Percentiles rank a stretch among this genome's conserved stretches.
Evolutionary conservation across 345 rosid genomes (phyloP).

Genomic region (Eucalyptus regnans): DNA sequence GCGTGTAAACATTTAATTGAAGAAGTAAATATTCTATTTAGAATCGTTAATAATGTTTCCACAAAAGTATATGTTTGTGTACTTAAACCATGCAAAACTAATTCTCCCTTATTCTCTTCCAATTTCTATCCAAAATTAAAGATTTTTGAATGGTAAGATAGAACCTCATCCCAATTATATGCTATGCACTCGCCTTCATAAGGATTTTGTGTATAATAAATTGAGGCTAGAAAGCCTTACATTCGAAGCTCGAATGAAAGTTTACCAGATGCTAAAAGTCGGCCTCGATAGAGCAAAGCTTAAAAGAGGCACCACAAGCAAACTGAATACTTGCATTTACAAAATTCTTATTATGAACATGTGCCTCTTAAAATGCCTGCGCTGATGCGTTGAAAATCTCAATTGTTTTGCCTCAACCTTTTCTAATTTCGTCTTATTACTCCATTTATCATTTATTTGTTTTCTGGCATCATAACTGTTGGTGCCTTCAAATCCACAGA

Average conservation of each 20-base stretch:
- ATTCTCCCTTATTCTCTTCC: too few species aligned
- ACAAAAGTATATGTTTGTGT: neutral
- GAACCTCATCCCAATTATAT: too few species aligned
- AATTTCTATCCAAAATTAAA: too few species aligned
- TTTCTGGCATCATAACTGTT: rapidly evolving
- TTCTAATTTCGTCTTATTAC: too few species aligned
- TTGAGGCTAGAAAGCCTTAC: too few species aligned
- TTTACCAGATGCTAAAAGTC: too few species aligned
- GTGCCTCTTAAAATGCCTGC: rapidly evolving
- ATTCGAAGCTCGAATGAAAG: too few species aligned
- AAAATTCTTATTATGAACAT: rapidly evolving
- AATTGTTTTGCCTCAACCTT: neutral
- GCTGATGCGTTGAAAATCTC: rapidly evolving
- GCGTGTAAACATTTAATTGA: rapidly evolving
- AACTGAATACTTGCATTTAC: neutral
- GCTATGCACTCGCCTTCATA: neutral
- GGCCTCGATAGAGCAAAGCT: rapidly evolving
- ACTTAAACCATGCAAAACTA: too few species aligned
- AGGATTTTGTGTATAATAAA: too few species aligned
- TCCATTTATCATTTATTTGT: neutral
- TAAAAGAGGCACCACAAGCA: neutral
- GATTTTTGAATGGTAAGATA: too few species aligned
- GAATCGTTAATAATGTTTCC: rapidly evolving
- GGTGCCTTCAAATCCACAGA: neutral
- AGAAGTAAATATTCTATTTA: neutral